Percentiles rank a stretch among this genome's conserved stretches.
Evolutionary conservation across 371 early-diverging fungal genomes (phyloP).

Genomic region (Dichotomocladium elegans): DNA sequence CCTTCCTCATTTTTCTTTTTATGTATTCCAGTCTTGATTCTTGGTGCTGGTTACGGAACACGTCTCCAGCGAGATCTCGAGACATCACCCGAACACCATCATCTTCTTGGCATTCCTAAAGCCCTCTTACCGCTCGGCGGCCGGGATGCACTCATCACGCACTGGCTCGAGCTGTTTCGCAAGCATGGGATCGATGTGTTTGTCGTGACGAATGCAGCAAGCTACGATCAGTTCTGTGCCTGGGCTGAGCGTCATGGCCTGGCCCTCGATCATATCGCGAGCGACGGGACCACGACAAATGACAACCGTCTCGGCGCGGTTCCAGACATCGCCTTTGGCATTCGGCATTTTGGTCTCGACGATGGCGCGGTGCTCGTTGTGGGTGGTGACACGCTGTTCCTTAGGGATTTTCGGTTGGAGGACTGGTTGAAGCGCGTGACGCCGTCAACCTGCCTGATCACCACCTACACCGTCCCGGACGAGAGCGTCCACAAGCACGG

Average conservation of each 20-base stretch:
- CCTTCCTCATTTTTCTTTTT: too few relatives aligned
- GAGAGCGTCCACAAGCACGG: conserved; percentile 50
- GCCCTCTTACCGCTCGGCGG: conserved; percentile 46
- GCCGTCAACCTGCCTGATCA: conserved; percentile 35
- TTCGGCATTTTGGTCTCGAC: conserved; percentile 28
- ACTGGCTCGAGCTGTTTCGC: conserved; percentile 45
- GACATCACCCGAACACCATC: conserved; percentile 19
- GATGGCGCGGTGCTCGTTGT: conserved; percentile 45
- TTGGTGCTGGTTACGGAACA: conserved; percentile 58
- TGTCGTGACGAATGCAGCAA: conserved; percentile 43
- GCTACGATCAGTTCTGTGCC: conserved; percentile 33
- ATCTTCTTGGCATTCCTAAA: conserved; percentile 48
- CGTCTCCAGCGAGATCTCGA: conserved; percentile 48
- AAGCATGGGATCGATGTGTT: conserved; percentile 27
- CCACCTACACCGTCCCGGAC: conserved; percentile 42
- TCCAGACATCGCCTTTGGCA: conserved; percentile 49
- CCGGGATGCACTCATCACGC: conserved; percentile 47
- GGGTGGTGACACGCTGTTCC: conserved; percentile 58
- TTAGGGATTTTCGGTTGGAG: conserved; percentile 46
- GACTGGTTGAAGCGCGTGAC: conserved; percentile 8
- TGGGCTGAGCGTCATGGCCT: conserved; percentile 47
- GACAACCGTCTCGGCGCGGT: conserved; percentile 59
- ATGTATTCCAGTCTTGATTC: conserved; percentile 34
- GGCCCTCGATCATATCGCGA: conserved; percentile 41
- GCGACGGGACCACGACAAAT: conserved; percentile 49